Percentiles rank a stretch among this genome's conserved stretches.
phyloP scores from a whole-genome alignment of 2,329 filamentous ascomycete genomes.

The Ascochyta koolunga region DNA sequence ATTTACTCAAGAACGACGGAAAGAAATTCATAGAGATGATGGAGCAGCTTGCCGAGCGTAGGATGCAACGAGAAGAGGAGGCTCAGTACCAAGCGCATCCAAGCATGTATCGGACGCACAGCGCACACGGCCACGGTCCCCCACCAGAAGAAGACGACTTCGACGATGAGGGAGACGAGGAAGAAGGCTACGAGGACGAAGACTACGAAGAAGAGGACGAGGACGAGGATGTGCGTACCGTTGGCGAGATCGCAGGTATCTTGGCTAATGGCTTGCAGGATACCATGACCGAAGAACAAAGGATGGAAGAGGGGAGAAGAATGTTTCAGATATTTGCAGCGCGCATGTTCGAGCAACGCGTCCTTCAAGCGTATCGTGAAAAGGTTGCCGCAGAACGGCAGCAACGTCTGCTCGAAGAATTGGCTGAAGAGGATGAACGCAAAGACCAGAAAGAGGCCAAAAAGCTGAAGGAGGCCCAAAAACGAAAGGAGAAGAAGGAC shows the following conservation, averaged over 20 bases:
- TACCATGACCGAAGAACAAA: constrained; percentile 95
- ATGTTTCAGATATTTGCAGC: constrained; percentile 99
- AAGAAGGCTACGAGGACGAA: constrained; percentile 66
- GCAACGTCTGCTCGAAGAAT: constrained; percentile 85
- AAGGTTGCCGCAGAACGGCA: constrained; percentile 95
- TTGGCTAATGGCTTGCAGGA: constrained; percentile 65
- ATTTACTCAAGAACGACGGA: constrained; percentile 97
- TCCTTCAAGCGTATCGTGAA: constrained; percentile 95
- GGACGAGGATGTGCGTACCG: constrained; percentile 43
- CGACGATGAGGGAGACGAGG: constrained; percentile 69
- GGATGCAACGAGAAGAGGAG: constrained; percentile 96
- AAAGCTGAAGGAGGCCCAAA: constrained; percentile 91
- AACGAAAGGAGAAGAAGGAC: constrained; percentile 91
- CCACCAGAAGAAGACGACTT: constrained; percentile 81
- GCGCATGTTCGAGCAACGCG: constrained; percentile 97
- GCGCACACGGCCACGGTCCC: constrained; percentile 67
- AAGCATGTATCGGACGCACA: constrained; percentile 56
- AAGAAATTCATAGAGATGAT: constrained; percentile 99
- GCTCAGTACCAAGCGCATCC: constrained; percentile 69
- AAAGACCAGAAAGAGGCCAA: constrained; percentile 85
- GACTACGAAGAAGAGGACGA: constrained; percentile 53
- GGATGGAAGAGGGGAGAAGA: constrained; percentile 96
- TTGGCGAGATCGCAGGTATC: constrained; percentile 14
- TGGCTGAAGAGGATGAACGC: constrained; percentile 81
- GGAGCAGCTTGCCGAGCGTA: constrained; percentile 96